Evolutionary conservation across 805 yeast genomes (phyloP).

Genomic region (Saccharomycopsis sp.): DNA sequence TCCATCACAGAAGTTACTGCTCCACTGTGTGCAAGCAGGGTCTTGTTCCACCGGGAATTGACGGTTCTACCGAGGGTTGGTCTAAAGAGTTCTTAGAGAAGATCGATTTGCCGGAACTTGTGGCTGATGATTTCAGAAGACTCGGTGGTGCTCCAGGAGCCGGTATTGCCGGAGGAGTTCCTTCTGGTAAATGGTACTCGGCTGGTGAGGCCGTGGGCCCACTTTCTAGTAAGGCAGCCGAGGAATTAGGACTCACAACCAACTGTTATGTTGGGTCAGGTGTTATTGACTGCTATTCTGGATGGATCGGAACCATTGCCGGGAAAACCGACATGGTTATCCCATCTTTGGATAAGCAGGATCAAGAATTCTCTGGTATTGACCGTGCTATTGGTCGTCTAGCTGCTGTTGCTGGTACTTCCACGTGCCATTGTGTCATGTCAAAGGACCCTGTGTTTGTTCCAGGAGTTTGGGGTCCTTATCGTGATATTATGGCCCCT

Average conservation of each 20-base stretch:
- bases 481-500: constrained; percentile 85
- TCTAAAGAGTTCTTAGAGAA: constrained; percentile 63
- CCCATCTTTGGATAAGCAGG: constrained; percentile 45
- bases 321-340: constrained; percentile 64
- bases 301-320: constrained; percentile 98
- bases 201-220: constrained; percentile 91
- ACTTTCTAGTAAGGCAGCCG: constrained; percentile 60
- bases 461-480: constrained; percentile 98
- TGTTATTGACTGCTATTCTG: constrained; percentile 96
- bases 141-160: constrained; percentile 78
- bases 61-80: constrained; percentile 85
- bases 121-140: constrained; percentile 65
- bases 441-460: constrained; percentile 83
- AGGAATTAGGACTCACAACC: constrained; percentile 74
- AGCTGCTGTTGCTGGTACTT: constrained; percentile 98
- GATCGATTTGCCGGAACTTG: constrained; percentile 71
- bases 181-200: constrained; percentile 62
- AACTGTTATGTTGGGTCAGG: constrained; percentile 87
- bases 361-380: constrained; percentile 38
- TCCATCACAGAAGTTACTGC: constrained; percentile 81
- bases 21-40: constrained; percentile 96
- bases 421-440: constrained; percentile 92
- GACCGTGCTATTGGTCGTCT: constrained; percentile 71
- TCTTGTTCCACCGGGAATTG: constrained; percentile 86
- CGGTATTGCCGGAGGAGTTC: neutral